Evolutionary conservation across 371 early-diverging fungal species (phyloP).

Genomic region (Lichtheimia hyalospora): DNA sequence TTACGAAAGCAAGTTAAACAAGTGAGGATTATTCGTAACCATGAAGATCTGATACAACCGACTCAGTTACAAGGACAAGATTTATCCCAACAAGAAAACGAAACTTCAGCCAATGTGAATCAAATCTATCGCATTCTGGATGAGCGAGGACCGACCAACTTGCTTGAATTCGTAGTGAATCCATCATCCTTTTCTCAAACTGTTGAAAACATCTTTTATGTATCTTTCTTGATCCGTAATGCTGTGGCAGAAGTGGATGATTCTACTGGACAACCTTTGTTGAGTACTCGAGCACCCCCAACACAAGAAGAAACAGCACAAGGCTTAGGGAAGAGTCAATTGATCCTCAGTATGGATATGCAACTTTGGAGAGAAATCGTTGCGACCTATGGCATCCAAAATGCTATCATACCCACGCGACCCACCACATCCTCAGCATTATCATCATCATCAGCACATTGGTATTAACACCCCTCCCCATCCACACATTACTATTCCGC

Average conservation of each 20-base stretch:
- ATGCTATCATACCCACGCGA: slow-evolving; percentile 67
- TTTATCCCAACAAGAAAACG: slow-evolving; percentile 81
- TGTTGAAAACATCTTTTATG: slow-evolving; percentile 93
- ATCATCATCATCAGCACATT: slow-evolving; percentile 30
- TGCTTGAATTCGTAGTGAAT: slow-evolving; percentile 88
- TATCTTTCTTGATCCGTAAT: slow-evolving; percentile 88
- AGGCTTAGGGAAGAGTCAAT: slow-evolving; percentile 74
- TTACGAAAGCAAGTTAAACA: slow-evolving; percentile 40
- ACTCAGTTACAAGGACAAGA: slow-evolving; percentile 67
- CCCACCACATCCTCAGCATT: slow-evolving; percentile 19
- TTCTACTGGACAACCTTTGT: slow-evolving; percentile 67
- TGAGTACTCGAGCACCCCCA: slow-evolving; percentile 58
- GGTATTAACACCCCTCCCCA: slow-evolving; percentile 31
- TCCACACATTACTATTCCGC: not conserved
- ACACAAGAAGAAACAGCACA: slow-evolving; percentile 63
- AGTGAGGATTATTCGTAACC: slow-evolving; percentile 40
- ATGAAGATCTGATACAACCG: slow-evolving; percentile 40
- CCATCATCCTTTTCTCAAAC: slow-evolving; percentile 91
- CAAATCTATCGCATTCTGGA: slow-evolving; percentile 62
- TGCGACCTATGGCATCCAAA: slow-evolving; percentile 60
- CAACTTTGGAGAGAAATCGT: slow-evolving; percentile 72
- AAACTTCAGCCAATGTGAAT: slow-evolving; percentile 82
- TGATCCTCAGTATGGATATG: slow-evolving; percentile 78
- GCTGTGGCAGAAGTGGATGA: slow-evolving; percentile 78
- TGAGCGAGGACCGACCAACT: slow-evolving; percentile 63